Conservation (phyloP, 306 rosid species). For the Prunus armeniaca region DNA sequence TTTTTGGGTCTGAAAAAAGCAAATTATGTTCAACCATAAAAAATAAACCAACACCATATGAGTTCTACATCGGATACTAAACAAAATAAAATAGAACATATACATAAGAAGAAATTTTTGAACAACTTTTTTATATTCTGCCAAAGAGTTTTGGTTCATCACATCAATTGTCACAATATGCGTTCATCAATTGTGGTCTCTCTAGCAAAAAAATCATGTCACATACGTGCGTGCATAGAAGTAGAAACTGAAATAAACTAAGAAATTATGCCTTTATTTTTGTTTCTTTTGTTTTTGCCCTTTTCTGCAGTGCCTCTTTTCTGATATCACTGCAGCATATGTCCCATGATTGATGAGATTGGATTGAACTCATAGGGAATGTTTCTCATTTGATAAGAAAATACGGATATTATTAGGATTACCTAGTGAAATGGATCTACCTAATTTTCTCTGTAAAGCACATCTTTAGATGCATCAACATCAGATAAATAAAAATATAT, state of each 20-base stretch:
- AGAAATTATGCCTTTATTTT: too few species aligned
- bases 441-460: conserved; percentile 5
- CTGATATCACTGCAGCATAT: too few species aligned
- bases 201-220: neutral
- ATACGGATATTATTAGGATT: conserved; percentile 18
- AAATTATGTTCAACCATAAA: neutral
- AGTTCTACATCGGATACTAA: too few species aligned
- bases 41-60: neutral
- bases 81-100: too few species aligned
- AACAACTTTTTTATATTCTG: neutral
- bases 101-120: neutral
- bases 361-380: neutral
- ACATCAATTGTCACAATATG: neutral
- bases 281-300: too few species aligned
- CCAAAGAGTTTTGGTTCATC: neutral
- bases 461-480: conserved; percentile 10
- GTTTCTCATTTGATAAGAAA: neutral
- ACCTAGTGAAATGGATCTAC: conserved; percentile 6
- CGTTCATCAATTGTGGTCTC: neutral
- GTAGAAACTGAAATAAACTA: too few species aligned
- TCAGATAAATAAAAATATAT: neutral
- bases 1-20: too few species aligned
- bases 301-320: too few species aligned
- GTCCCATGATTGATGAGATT: too few species aligned
- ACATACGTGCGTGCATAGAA: too few species aligned